Conservation (phyloP, 129 eudicot species). For the Rutidosis leptorrhynchoides region DNA sequence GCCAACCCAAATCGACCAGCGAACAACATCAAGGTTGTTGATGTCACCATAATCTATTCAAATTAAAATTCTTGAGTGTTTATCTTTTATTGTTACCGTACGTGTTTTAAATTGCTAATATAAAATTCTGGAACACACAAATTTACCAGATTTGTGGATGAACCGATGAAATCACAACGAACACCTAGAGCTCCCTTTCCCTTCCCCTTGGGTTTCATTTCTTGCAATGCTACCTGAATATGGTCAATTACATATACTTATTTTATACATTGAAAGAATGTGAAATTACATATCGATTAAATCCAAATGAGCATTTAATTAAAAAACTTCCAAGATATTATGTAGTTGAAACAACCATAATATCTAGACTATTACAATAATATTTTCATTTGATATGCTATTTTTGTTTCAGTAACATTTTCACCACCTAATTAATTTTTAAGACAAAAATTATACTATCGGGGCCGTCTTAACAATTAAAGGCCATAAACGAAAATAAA, state of each 20-base stretch:
- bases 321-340: too few species aligned
- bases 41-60: slow-evolving; percentile 84
- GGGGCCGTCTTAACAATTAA: too few species aligned
- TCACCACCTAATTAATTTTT: too few species aligned
- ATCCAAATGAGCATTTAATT: too few species aligned
- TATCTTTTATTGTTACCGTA: not conserved
- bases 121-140: not conserved
- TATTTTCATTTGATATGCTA: too few species aligned
- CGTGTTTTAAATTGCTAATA: too few species aligned
- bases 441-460: not conserved
- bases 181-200: slow-evolving; percentile 65
- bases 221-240: slow-evolving; percentile 43
- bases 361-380: too few species aligned
- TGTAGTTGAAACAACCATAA: too few species aligned
- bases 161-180: slow-evolving; percentile 89
- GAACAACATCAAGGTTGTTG: slow-evolving; percentile 88
- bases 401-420: too few species aligned
- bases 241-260: not conserved
- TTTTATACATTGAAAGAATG: not conserved
- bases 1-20: slow-evolving; percentile 98
- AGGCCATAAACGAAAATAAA: too few species aligned
- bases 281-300: too few species aligned
- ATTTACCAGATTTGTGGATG: slow-evolving; percentile 83
- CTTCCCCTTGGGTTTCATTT: slow-evolving; percentile 55
- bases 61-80: not conserved